These are phyloP conservation scores for Dactylellina sp. DNA, from an alignment of 2,329 filamentous ascomycete genomes.

Conservation along the genomic window DNA sequence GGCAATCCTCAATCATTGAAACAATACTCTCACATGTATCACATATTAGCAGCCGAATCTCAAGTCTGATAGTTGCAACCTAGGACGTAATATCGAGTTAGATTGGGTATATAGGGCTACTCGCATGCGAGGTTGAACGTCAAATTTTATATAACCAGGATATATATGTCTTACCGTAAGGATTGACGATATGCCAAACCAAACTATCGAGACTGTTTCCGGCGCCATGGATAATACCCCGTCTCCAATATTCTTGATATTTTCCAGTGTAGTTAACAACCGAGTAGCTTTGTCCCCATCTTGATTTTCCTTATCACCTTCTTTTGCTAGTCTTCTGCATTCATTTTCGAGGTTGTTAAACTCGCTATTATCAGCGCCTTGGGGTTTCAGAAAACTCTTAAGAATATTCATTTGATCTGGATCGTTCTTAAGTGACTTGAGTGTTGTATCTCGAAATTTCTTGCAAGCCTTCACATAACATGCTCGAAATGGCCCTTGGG, in stretches of 20 bases:
- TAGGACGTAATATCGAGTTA: background rate
- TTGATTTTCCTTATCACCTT: slow-evolving; percentile 2
- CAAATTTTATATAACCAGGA: too few relatives aligned
- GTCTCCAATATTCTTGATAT: slow-evolving; percentile 12
- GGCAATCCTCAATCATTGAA: slow-evolving; percentile 23
- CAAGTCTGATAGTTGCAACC: slow-evolving; percentile 15
- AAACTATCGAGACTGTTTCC: slow-evolving; percentile 25
- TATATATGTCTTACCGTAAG: slow-evolving; percentile 9
- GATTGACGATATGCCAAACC: slow-evolving; percentile 29
- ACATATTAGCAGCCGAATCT: slow-evolving; percentile 31
- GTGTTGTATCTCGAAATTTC: slow-evolving; percentile 4
- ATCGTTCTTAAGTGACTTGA: background rate
- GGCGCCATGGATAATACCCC: slow-evolving; percentile 21
- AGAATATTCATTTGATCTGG: background rate
- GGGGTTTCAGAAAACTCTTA: slow-evolving; percentile 1
- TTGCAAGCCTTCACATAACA: slow-evolving; percentile 12
- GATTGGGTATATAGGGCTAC: background rate
- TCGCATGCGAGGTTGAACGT: too few relatives aligned
- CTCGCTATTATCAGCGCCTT: background rate
- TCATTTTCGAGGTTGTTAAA: slow-evolving; percentile 11
- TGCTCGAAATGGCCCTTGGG: slow-evolving; percentile 2
- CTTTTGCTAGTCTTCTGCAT: slow-evolving; percentile 12
- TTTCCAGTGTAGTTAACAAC: slow-evolving; percentile 5
- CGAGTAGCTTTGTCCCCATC: slow-evolving; percentile 10
- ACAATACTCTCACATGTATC: slow-evolving; percentile 15